phyloP scores from a whole-genome alignment of 306 rosid genomes.

The Fragaria iinumae region DNA sequence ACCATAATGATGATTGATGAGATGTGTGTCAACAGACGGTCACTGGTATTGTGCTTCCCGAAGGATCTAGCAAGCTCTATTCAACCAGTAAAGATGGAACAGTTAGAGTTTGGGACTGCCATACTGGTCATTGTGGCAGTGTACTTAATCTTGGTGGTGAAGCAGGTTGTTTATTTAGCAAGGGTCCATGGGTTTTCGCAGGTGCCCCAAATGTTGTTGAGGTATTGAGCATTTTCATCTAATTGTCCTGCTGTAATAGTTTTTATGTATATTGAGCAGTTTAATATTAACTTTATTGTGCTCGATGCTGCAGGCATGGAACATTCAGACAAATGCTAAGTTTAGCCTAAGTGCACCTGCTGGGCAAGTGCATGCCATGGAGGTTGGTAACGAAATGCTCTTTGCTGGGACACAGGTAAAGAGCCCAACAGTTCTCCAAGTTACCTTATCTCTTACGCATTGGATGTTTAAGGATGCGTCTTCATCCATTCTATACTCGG shows the following conservation, averaged over 20 bases:
- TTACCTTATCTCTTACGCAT: not conserved
- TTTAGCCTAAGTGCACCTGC: constrained; percentile 39
- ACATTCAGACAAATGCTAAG: constrained; percentile 26
- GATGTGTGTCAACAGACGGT: constrained; percentile 25
- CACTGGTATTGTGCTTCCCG: constrained; percentile 43
- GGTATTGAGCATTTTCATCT: constrained; percentile 25
- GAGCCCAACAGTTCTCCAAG: not conserved
- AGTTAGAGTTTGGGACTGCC: constrained; percentile 47
- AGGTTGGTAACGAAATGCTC: constrained; percentile 32
- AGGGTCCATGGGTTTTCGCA: constrained; percentile 49
- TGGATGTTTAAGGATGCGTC: not conserved
- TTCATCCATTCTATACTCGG: not conserved
- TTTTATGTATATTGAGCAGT: too few relatives aligned
- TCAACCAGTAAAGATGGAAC: constrained; percentile 46
- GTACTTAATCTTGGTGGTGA: constrained; percentile 29
- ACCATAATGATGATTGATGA: not conserved
- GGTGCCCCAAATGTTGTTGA: constrained; percentile 42
- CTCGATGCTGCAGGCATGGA: constrained; percentile 43
- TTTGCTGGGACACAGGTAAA: constrained; percentile 44
- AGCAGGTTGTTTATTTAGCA: constrained; percentile 37
- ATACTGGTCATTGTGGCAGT: constrained; percentile 33
- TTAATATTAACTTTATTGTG: not conserved
- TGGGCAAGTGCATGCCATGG: constrained; percentile 40
- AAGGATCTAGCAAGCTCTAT: constrained; percentile 38
- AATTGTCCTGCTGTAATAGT: not conserved